Conservation (phyloP, 75 land plant genomes). For the Pinus taeda region DNA sequence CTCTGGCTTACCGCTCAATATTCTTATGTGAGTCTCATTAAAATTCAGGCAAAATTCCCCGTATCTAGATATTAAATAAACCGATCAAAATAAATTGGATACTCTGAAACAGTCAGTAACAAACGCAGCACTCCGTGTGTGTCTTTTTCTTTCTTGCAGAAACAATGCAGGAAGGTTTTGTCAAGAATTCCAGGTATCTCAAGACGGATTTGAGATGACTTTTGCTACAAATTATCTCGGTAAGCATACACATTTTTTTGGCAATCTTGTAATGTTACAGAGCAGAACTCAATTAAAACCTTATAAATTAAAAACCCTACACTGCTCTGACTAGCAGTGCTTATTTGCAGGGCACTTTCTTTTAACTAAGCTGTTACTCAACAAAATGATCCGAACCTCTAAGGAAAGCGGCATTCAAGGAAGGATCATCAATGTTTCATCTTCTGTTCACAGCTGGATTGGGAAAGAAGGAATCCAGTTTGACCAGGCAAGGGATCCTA, state of each 20-base stretch:
- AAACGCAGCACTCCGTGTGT: neutral
- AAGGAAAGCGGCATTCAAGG: constrained; percentile 51
- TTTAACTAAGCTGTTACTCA: constrained; percentile 56
- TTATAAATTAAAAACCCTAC: too few relatives aligned
- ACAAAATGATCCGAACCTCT: constrained; percentile 68
- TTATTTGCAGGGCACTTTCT: constrained; percentile 66
- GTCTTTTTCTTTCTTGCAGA: constrained; percentile 20
- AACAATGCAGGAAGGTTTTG: constrained; percentile 80
- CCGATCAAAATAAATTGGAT: too few relatives aligned
- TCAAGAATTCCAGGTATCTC: constrained; percentile 34
- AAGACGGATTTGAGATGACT: constrained; percentile 79
- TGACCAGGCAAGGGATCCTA: constrained; percentile 31
- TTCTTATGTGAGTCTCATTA: constrained; percentile 63
- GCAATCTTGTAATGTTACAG: too few relatives aligned
- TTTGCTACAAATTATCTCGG: constrained; percentile 83
- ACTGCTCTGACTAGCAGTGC: neutral
- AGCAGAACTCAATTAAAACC: neutral
- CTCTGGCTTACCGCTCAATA: constrained; percentile 57
- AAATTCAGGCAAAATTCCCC: too few relatives aligned
- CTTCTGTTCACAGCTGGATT: constrained; percentile 66
- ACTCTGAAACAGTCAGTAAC: too few relatives aligned
- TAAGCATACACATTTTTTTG: neutral
- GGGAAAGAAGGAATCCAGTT: constrained; percentile 29
- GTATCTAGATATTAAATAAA: too few relatives aligned
- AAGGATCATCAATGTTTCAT: constrained; percentile 74